These are phyloP conservation scores for Candida sphagnicola DNA, from an alignment of 805 yeast species.

Conservation along the genomic window DNA sequence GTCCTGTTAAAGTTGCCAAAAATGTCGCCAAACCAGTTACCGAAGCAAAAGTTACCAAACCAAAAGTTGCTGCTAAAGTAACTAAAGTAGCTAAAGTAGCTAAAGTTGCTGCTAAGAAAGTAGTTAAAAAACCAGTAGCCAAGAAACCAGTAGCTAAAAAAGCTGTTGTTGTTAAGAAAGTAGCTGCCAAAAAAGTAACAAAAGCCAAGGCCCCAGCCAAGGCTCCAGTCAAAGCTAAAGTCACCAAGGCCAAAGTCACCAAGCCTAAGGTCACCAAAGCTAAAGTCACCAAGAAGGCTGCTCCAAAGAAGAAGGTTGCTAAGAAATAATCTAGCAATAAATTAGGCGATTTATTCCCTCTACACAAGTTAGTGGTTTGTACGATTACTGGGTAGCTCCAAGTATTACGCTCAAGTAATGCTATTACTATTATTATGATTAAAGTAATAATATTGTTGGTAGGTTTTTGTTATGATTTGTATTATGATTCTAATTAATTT, in stretches of 20 bases:
- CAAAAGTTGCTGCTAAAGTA: constrained; percentile 19
- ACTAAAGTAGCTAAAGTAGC: constrained; percentile 20
- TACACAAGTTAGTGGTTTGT: too few species aligned
- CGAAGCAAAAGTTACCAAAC: constrained; percentile 16
- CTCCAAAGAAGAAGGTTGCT: constrained; percentile 6
- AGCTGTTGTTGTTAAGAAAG: constrained; percentile 19
- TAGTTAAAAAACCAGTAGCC: constrained; percentile 16
- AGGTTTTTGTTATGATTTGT: constrained; percentile 2
- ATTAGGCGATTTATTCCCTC: too few species aligned
- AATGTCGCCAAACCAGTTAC: constrained; percentile 25
- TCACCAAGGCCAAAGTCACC: constrained; percentile 6
- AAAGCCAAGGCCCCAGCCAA: constrained; percentile 24
- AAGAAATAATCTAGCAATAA: too few species aligned
- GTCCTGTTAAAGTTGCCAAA: constrained; percentile 70
- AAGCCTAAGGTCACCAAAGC: constrained; percentile 3
- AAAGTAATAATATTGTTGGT: constrained; percentile 1
- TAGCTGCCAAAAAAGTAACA: constrained; percentile 17
- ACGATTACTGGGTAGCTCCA: too few species aligned
- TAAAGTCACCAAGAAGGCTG: constrained; percentile 6
- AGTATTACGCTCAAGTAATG: too few species aligned
- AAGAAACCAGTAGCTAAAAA: constrained; percentile 20
- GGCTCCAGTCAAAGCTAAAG: constrained; percentile 15
- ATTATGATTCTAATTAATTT: constrained; percentile 1
- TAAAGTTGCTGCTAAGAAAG: constrained; percentile 17
- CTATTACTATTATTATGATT: too few species aligned